Percentiles rank a stretch among this genome's conserved stretches.
Conservation (phyloP, 441 rosid species). For the Geranium incanum region DNA sequence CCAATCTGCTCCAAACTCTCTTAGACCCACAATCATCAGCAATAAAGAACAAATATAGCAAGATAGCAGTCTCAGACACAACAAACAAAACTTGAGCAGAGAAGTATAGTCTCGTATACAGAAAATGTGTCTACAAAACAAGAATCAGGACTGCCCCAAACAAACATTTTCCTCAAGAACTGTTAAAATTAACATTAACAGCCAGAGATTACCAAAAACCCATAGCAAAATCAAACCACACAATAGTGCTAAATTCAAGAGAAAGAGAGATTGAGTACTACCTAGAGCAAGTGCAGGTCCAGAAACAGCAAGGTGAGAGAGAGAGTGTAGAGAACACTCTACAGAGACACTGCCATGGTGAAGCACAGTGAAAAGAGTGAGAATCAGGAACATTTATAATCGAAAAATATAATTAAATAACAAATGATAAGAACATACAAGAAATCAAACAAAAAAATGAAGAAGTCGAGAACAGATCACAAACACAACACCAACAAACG, state of each 20-base stretch:
- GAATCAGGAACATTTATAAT: not conserved
- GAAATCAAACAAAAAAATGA: not conserved
- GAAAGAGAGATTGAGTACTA: not conserved
- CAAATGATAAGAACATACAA: not conserved
- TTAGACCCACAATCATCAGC: not conserved
- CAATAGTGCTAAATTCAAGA: not conserved
- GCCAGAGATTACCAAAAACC: not conserved
- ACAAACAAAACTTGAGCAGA: not conserved
- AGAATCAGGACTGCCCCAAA: not conserved
- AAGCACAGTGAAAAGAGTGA: not conserved
- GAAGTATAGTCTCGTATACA: not conserved
- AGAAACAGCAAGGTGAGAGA: slow-evolving; percentile 1
- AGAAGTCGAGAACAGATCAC: not conserved
- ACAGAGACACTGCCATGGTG: not conserved
- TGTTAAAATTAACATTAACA: not conserved
- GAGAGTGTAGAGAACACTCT: not conserved
- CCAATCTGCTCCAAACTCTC: not conserved
- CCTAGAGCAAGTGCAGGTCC: slow-evolving; percentile 8
- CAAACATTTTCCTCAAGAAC: not conserved
- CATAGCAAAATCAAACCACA: not conserved
- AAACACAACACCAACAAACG: not conserved
- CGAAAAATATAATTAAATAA: not conserved
- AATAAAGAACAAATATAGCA: not conserved
- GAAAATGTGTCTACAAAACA: not conserved
- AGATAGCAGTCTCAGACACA: not conserved